Evolutionary conservation across 768 basidiomycete species (phyloP).

Genomic region (Trametes meyenii): DNA sequence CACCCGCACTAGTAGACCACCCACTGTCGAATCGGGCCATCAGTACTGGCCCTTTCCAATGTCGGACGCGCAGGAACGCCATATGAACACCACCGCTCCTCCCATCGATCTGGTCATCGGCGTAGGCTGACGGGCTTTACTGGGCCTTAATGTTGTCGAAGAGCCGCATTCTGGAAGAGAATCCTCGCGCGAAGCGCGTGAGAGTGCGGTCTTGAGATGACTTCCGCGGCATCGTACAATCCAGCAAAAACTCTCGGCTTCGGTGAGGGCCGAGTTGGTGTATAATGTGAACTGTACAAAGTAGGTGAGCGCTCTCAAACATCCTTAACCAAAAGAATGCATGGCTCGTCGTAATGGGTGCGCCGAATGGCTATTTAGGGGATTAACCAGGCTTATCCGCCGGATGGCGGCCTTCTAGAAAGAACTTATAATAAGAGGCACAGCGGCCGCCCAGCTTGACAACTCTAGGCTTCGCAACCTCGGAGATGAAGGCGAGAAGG

Average conservation of each 20-base stretch:
- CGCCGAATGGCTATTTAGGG: no score
- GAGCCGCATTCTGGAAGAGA: not conserved
- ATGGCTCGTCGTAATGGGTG: no score
- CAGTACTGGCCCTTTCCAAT: not conserved
- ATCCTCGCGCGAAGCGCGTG: not conserved
- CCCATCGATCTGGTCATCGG: conserved; percentile 2
- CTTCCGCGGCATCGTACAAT: not conserved
- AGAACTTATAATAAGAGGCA: not conserved
- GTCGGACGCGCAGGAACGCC: not conserved
- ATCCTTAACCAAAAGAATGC: no score
- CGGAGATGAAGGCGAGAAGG: conserved; percentile 21
- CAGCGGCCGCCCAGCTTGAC: not conserved
- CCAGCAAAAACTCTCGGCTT: no score
- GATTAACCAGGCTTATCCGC: not conserved
- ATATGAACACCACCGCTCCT: conserved; percentile 7
- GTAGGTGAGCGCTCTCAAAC: no score
- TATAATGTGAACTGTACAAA: no score
- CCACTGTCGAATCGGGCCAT: conserved; percentile 5
- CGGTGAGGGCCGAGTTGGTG: no score
- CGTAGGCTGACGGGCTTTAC: not conserved
- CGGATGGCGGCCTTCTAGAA: not conserved
- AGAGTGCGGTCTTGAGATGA: not conserved
- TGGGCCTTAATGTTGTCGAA: conserved; percentile 2
- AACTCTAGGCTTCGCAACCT: not conserved
- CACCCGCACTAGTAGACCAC: not conserved